Conservation (phyloP, 345 rosid genomes). For the Melaleuca alternifolia region DNA sequence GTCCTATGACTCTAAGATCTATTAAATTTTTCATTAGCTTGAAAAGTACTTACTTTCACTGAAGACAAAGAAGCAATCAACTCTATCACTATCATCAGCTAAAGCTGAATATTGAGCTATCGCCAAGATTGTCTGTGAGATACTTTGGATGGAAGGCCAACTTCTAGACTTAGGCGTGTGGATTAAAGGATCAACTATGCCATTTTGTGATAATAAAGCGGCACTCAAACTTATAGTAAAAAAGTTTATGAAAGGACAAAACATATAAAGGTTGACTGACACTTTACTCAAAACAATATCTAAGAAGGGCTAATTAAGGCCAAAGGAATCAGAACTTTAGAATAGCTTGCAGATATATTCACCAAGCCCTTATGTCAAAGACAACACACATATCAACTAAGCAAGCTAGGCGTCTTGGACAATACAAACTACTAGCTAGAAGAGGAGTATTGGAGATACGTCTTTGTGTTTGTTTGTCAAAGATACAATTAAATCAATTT, state of each 20-base stretch:
- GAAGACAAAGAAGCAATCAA: too few species aligned
- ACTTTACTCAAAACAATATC: background rate
- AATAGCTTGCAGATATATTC: background rate
- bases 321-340: background rate
- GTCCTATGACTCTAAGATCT: too few species aligned
- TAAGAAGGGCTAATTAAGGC: too few species aligned
- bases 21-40: too few species aligned
- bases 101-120: background rate
- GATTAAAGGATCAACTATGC: too few species aligned
- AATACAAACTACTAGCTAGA: background rate
- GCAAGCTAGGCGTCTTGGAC: too few species aligned
- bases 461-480: too few species aligned
- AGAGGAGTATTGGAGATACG: background rate
- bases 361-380: background rate
- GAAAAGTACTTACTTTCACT: too few species aligned
- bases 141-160: background rate
- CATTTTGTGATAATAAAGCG: background rate
- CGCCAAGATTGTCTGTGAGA: background rate
- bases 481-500: too few species aligned
- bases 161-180: background rate
- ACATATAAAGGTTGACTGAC: background rate
- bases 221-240: background rate
- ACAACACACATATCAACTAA: background rate
- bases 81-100: background rate
- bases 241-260: background rate